A percentile compares a stretch with the other conserved stretches of the same genome.
phyloP scores from a whole-genome alignment of 352 stramenopile species.

The Pythium insidiosum region DNA sequence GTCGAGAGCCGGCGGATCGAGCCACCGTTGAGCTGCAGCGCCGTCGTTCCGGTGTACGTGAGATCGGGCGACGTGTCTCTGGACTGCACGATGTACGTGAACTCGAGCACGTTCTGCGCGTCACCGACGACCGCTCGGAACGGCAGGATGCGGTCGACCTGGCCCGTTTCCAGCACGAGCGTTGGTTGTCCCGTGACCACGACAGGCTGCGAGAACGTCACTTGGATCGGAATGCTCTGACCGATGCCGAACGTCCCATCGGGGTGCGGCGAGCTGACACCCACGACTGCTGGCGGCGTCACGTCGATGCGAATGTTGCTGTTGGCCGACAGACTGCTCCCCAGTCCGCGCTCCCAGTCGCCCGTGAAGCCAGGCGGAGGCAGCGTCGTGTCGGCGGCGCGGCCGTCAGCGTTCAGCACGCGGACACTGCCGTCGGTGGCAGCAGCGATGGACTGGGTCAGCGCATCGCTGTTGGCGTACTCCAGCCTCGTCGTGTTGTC shows the following conservation, averaged over 20 bases:
- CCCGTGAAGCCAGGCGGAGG: conserved; percentile 38
- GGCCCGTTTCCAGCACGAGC: conserved; percentile 54
- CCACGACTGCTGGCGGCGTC: conserved; percentile 28
- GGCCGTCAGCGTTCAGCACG: conserved; percentile 32
- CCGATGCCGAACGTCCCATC: conserved; percentile 71
- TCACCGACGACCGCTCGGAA: conserved; percentile 34
- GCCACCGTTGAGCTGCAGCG: conserved; percentile 46
- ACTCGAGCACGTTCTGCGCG: conserved; percentile 39
- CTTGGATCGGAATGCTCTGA: conserved; percentile 56
- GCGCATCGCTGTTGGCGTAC: conserved; percentile 57
- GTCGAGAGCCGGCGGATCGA: conserved; percentile 48
- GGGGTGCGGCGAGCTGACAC: conserved; percentile 42
- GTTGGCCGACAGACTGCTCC: conserved; percentile 47
- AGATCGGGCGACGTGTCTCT: conserved; percentile 66
- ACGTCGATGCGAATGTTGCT: conserved; percentile 46
- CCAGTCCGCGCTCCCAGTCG: conserved; percentile 51
- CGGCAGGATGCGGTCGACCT: conserved; percentile 49
- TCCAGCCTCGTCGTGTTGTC: conserved; percentile 53
- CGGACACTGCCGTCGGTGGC: conserved; percentile 6
- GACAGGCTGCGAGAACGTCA: conserved; percentile 64
- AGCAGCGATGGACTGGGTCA: conserved; percentile 27
- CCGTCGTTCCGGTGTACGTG: conserved; percentile 37
- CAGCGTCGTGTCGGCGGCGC: conserved; percentile 28
- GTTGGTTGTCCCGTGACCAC: conserved; percentile 45
- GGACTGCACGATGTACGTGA: conserved; percentile 64